Evolutionary conservation across 2,329 filamentous ascomycete species (phyloP).

Genomic region (Didymella pinodella): DNA sequence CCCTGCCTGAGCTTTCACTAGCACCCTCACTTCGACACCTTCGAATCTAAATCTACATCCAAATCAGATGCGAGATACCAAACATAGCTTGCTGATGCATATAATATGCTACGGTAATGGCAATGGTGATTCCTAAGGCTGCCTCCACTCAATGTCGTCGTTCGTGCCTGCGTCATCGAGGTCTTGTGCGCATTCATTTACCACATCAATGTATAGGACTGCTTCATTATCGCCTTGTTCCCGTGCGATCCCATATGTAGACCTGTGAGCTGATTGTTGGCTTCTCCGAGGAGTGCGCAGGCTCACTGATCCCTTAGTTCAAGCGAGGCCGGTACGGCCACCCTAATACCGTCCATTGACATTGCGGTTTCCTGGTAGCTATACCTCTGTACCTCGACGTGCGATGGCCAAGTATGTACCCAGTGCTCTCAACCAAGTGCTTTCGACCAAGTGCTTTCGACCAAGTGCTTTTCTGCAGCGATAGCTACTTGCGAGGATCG

Average conservation of each 20-base stretch:
- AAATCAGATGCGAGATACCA: background rate
- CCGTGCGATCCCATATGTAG: background rate
- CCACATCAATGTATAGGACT: background rate
- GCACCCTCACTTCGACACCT: background rate
- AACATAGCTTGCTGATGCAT: background rate
- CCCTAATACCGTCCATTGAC: background rate
- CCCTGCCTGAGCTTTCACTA: conserved; percentile 20
- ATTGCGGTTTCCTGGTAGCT: background rate
- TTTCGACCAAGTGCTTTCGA: no score
- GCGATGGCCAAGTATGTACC: no score
- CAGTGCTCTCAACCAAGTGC: no score
- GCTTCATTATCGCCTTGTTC: background rate
- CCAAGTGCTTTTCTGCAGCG: no score
- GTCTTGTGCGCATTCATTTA: background rate
- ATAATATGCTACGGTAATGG: background rate
- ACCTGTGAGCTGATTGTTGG: background rate
- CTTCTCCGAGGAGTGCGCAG: background rate
- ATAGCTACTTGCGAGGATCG: no score
- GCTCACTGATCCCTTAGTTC: background rate
- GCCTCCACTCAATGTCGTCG: background rate
- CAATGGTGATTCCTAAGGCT: no score
- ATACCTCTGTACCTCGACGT: no score
- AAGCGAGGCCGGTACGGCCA: background rate
- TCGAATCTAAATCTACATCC: background rate
- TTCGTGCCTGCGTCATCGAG: background rate